Evolutionary conservation across 495 filamentous ascomycete species (phyloP).

Genomic region (Neurospora tetrasperma): DNA sequence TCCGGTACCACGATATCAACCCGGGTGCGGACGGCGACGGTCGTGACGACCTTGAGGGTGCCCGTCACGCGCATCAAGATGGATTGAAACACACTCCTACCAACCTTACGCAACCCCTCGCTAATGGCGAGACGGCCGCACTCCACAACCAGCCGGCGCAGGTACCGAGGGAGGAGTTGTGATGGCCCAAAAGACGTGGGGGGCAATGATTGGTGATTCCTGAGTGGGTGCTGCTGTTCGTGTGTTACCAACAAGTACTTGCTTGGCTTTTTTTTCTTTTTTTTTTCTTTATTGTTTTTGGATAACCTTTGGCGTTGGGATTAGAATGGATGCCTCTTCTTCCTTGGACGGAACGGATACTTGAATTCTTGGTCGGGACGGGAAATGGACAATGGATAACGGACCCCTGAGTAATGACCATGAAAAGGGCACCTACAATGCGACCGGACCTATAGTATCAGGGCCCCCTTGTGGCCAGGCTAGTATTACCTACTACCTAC

Average conservation of each 20-base stretch:
- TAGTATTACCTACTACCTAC: background rate
- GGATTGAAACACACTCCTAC: background rate
- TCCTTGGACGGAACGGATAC: background rate
- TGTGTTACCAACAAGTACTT: background rate
- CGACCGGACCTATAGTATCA: background rate
- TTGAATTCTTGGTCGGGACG: background rate
- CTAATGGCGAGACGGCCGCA: background rate
- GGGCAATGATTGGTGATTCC: background rate
- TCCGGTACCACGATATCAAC: slow-evolving; percentile 71
- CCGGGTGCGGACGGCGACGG: slow-evolving; percentile 24
- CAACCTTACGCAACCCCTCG: background rate
- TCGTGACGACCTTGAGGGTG: slow-evolving; percentile 13
- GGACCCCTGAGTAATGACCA: background rate
- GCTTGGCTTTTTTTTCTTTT: background rate
- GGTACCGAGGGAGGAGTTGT: background rate
- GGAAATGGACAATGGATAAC: background rate
- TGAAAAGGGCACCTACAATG: background rate
- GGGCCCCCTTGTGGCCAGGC: background rate
- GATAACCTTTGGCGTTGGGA: background rate
- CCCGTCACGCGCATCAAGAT: background rate
- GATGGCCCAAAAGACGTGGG: background rate
- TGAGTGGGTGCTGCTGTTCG: background rate
- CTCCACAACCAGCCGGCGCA: background rate
- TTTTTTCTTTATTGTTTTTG: background rate
- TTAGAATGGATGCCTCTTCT: background rate